Evolutionary conservation across 2,329 filamentous ascomycete species (phyloP).

Genomic region (Xylaria sp.): DNA sequence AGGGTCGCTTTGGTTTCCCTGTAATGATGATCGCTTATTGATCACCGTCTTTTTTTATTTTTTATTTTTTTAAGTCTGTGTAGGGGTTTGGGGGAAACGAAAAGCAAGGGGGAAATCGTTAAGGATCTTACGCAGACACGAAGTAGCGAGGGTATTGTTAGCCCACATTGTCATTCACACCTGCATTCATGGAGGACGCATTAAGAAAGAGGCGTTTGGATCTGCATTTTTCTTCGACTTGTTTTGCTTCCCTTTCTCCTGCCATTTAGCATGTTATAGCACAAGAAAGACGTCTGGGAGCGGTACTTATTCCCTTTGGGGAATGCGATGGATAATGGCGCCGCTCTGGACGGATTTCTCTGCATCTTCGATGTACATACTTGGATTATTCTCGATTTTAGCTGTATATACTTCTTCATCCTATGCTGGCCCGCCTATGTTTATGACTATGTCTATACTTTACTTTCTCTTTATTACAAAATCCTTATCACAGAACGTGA

Average conservation of each 20-base stretch:
- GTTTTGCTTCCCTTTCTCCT: neutral
- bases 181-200: neutral
- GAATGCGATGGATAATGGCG: neutral
- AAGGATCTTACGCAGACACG: conserved; percentile 19
- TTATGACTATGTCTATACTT: no score
- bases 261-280: conserved; percentile 24
- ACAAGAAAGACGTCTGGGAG: conserved; percentile 1
- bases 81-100: neutral
- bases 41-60: conserved; percentile 8
- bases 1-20: conserved; percentile 1
- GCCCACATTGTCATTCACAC: conserved; percentile 14
- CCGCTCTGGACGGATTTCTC: neutral
- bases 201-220: conserved; percentile 14
- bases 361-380: conserved; percentile 29
- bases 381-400: conserved; percentile 27
- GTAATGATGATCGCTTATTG: neutral
- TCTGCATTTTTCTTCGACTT: conserved; percentile 15
- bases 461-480: neutral
- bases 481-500: neutral
- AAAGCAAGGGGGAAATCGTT: neutral
- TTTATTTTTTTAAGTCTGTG: no score
- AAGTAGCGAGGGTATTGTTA: conserved; percentile 16
- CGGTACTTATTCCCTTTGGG: neutral
- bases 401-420: conserved; percentile 25
- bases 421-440: neutral